A percentile compares a stretch with the other conserved stretches of the same genome.
Conservation (phyloP, 2,329 filamentous ascomycete species). For the Fusarium tanahbumbuense region DNA sequence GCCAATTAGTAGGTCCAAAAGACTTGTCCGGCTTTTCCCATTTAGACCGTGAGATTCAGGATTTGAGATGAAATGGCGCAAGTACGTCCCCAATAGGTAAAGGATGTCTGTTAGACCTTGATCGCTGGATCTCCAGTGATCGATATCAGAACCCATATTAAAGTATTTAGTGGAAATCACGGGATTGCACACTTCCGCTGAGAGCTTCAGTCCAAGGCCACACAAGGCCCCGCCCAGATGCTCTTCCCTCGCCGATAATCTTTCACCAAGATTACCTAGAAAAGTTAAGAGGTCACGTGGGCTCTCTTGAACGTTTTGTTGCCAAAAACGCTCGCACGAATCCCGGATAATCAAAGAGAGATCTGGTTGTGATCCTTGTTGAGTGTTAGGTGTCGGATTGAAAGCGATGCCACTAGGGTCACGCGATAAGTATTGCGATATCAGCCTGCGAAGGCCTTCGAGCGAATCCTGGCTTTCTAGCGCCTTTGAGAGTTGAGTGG, state of each 20-base stretch:
- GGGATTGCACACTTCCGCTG: conserved; percentile 45
- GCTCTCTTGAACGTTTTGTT: conserved; percentile 2
- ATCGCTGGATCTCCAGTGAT: conserved; percentile 22
- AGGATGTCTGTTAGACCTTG: conserved; percentile 38
- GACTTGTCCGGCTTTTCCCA: conserved; percentile 35
- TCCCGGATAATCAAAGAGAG: conserved; percentile 42
- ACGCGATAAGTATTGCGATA: conserved; percentile 46
- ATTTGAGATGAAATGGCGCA: conserved; percentile 14
- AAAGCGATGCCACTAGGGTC: conserved; percentile 28
- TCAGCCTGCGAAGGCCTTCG: conserved; percentile 47
- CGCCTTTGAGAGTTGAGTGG: conserved; percentile 31
- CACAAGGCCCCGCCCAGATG: conserved; percentile 47
- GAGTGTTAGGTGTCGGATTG: not conserved
- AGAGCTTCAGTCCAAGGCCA: conserved; percentile 48
- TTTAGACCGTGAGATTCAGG: conserved; percentile 7
- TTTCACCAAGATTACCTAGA: conserved; percentile 56
- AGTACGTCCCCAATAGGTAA: conserved; percentile 37
- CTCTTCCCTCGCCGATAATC: conserved; percentile 43
- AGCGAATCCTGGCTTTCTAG: conserved; percentile 45
- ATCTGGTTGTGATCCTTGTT: not conserved
- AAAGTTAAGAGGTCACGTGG: conserved; percentile 49
- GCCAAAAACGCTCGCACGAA: conserved; percentile 40
- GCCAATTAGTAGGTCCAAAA: conserved; percentile 49
- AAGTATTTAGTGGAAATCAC: conserved; percentile 45
- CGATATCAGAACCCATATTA: conserved; percentile 32